Base-by-base conservation (phyloP, 2,329 filamentous ascomycete genomes). In the Purpureocillium lavendulum region DNA sequence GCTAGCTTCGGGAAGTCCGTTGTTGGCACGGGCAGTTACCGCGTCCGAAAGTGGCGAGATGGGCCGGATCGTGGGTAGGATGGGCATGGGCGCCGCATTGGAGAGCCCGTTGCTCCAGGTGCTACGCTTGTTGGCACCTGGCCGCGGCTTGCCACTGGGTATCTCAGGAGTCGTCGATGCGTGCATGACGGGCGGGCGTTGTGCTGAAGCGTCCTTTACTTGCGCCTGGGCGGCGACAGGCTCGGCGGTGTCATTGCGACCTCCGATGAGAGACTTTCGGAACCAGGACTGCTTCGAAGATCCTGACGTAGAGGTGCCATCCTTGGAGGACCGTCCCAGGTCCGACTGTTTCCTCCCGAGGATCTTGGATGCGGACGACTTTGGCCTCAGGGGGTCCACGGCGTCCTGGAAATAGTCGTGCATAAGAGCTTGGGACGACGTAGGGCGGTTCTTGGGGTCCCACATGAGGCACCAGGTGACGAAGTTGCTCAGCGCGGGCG, bases 401-500 rank as follows among this genome's bases (percentile, higher is more conserved):
- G 92, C 92, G 64, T 97, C 92, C 28, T 74, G 63, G 54, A 98
- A 98, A 63, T 94, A 98, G 50, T 96, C 90, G 60, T 98, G 92
- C 30, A 85, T 84, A 49, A 98, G 67, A n/a, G 92, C 90, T 62
- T 98, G 89, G 1, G 84, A 81, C 2, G 90, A 96, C 4, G 89
- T 97, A 33, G 92, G 92, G 44, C 92, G 77, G 55, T 70, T 80
- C 67, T 89, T 94, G 10, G 92, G 92, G 61, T 98, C 92, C 92
- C 92, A 98, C 85, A 97, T 92, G 49, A 98, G 65, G 63, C 92
- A 98, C 88, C 88, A 96, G 13, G 92, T 98, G 43, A 98, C 92
- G 56, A 98, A 97, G 43, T 94, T 80, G 54, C 83, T 84, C 40
- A 98, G 73, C 15, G 87, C 83, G 2, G 82, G 67, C 6, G 92